Conservation (phyloP, 306 rosid species). For the Purshia tridentata region DNA sequence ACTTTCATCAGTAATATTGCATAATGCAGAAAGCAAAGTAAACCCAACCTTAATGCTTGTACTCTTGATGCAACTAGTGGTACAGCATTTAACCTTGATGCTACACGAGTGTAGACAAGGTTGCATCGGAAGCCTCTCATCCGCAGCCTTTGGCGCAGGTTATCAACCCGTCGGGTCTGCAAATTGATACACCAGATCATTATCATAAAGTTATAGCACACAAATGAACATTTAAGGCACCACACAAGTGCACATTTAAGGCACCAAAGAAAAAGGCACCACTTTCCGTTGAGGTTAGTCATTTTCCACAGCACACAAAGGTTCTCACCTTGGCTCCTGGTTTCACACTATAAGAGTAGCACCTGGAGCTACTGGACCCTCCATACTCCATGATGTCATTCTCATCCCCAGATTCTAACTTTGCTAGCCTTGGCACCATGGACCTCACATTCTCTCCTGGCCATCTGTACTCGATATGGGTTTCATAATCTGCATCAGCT, state of each 20-base stretch:
- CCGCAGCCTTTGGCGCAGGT: slow-evolving; percentile 66
- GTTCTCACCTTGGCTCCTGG: slow-evolving; percentile 45
- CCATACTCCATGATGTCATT: slow-evolving; percentile 47
- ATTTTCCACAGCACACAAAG: slow-evolving; percentile 10
- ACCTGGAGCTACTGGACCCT: slow-evolving; percentile 51
- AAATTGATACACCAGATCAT: slow-evolving; percentile 20
- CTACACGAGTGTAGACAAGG: slow-evolving; percentile 57
- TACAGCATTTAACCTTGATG: slow-evolving; percentile 60
- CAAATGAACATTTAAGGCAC: neutral
- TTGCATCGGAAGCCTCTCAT: slow-evolving; percentile 89
- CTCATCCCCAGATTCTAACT: slow-evolving; percentile 49
- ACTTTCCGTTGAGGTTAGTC: neutral
- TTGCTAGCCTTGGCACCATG: slow-evolving; percentile 57
- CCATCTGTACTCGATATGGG: slow-evolving; percentile 69
- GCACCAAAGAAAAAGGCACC: too few relatives aligned
- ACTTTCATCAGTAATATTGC: neutral
- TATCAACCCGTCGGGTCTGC: slow-evolving; percentile 49
- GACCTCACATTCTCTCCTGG: slow-evolving; percentile 72
- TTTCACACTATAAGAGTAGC: slow-evolving; percentile 60
- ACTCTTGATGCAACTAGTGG: slow-evolving; percentile 74
- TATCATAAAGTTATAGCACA: slow-evolving; percentile 6
- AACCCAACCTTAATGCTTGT: slow-evolving; percentile 68
- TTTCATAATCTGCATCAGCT: slow-evolving; percentile 66
- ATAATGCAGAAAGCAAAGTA: slow-evolving; percentile 1
- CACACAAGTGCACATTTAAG: neutral